These are phyloP conservation scores for Senecio squalidus DNA, from an alignment of 140 eudicot genomes.

Conservation along the genomic window DNA sequence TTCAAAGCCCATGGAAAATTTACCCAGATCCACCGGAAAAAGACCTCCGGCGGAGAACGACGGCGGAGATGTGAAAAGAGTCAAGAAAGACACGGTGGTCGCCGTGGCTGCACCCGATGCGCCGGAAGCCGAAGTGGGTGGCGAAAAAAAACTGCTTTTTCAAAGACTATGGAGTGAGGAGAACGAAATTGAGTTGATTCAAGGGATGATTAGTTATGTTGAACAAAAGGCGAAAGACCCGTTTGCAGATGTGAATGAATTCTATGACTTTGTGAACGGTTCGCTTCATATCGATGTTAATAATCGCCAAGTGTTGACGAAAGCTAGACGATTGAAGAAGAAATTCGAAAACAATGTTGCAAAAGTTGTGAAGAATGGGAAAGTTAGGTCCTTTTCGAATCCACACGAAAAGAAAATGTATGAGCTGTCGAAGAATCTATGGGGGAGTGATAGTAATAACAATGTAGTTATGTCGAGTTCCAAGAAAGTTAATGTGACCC, in stretches of 20 bases:
- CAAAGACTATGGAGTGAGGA: slow-evolving; percentile 74
- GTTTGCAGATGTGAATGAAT: slow-evolving; percentile 33
- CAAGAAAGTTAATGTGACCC: slow-evolving; percentile 20
- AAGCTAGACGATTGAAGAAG: slow-evolving; percentile 54
- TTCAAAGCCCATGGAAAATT: slow-evolving; percentile 36
- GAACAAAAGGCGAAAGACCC: slow-evolving; percentile 52
- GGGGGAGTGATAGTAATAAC: slow-evolving; percentile 39
- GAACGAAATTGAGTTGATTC: slow-evolving; percentile 55
- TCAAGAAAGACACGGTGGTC: slow-evolving; percentile 33
- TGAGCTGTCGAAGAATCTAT: slow-evolving; percentile 52
- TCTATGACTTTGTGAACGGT: slow-evolving; percentile 50
- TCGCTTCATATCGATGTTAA: slow-evolving; percentile 51
- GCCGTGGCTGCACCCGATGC: slow-evolving; percentile 29
- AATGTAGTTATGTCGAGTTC: slow-evolving; percentile 10
- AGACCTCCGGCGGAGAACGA: slow-evolving; percentile 33
- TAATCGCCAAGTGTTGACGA: slow-evolving; percentile 42
- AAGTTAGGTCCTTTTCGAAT: slow-evolving; percentile 39
- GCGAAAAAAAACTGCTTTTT: slow-evolving; percentile 35
- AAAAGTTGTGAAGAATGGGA: slow-evolving; percentile 25
- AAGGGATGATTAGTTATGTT: slow-evolving; percentile 54
- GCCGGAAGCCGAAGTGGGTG: neutral
- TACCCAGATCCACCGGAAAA: slow-evolving; percentile 35
- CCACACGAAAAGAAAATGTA: slow-evolving; percentile 50
- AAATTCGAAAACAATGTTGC: slow-evolving; percentile 36
- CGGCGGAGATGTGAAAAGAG: slow-evolving; percentile 18